phyloP scores from a whole-genome alignment of 192 early-diverging fungal genomes.

The Glomus cerebriforme region DNA sequence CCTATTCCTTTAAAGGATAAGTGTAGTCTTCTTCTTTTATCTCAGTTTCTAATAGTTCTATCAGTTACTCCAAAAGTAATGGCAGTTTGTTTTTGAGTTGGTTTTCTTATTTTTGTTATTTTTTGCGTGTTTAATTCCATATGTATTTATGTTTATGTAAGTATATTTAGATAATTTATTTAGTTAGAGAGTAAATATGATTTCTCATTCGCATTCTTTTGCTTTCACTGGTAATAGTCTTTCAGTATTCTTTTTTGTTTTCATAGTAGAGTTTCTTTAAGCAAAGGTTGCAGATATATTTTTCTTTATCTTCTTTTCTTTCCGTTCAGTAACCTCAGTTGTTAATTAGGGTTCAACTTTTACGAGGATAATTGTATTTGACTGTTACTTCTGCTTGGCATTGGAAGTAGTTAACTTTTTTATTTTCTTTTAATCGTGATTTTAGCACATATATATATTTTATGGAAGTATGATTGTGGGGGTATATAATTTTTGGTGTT shows the following conservation, averaged over 20 bases:
- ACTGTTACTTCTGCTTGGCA: neutral
- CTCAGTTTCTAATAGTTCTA: neutral
- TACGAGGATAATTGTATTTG: neutral
- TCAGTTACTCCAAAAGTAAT: conserved; percentile 11
- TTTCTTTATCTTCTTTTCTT: neutral
- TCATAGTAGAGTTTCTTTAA: neutral
- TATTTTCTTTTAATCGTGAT: no score
- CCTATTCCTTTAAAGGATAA: neutral
- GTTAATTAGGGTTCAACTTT: neutral
- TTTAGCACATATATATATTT: no score
- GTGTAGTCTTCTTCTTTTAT: neutral
- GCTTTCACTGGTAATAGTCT: no score
- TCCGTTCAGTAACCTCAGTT: conserved; percentile 12
- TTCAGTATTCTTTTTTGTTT: neutral
- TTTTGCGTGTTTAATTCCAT: no score
- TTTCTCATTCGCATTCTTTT: no score
- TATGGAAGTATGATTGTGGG: no score
- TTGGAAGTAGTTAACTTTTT: neutral
- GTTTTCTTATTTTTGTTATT: neutral
- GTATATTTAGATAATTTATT: no score
- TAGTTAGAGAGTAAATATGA: no score
- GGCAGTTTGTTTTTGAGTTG: neutral
- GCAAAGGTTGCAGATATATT: neutral
- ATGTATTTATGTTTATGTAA: neutral
- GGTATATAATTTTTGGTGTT: no score